Evolutionary conservation across 2,329 filamentous ascomycete species (phyloP).

Genomic region (Fusarium citri): DNA sequence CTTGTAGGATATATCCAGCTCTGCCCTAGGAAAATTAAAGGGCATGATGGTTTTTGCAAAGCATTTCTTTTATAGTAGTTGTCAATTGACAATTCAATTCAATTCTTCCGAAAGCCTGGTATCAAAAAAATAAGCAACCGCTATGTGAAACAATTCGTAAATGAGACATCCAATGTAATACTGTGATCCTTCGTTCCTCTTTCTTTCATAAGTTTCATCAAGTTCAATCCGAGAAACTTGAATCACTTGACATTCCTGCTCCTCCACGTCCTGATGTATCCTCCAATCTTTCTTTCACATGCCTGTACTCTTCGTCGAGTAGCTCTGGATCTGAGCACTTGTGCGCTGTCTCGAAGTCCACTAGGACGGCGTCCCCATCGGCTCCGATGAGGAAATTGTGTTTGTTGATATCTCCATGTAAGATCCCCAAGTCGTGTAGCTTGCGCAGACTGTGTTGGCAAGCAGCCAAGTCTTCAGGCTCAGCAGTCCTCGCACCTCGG

Average conservation of each 20-base stretch:
- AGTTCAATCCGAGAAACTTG: conserved; percentile 40
- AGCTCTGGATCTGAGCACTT: conserved; percentile 38
- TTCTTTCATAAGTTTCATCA: not conserved
- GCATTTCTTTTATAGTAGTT: conserved; percentile 16
- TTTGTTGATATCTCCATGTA: conserved; percentile 52
- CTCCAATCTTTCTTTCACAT: conserved; percentile 38
- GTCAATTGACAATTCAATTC: conserved; percentile 18
- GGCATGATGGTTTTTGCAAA: conserved; percentile 6
- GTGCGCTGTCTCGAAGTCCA: conserved; percentile 51
- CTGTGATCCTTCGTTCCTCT: not conserved
- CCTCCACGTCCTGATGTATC: conserved; percentile 44
- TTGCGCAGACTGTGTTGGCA: conserved; percentile 45
- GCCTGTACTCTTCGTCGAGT: conserved; percentile 42
- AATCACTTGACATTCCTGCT: conserved; percentile 44
- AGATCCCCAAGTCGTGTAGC: conserved; percentile 49
- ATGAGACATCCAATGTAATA: conserved; percentile 2
- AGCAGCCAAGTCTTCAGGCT: conserved; percentile 44
- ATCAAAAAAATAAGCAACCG: conserved; percentile 23
- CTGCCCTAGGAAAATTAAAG: conserved; percentile 2
- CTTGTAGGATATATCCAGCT: conserved; percentile 18
- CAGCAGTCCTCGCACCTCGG: conserved; percentile 42
- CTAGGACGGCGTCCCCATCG: conserved; percentile 43
- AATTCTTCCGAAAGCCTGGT: conserved; percentile 18
- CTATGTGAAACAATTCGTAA: conserved; percentile 9
- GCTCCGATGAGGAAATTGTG: conserved; percentile 50